Evolutionary conservation across 768 basidiomycete species (phyloP).

Genomic region (Hypholoma fasciculare): DNA sequence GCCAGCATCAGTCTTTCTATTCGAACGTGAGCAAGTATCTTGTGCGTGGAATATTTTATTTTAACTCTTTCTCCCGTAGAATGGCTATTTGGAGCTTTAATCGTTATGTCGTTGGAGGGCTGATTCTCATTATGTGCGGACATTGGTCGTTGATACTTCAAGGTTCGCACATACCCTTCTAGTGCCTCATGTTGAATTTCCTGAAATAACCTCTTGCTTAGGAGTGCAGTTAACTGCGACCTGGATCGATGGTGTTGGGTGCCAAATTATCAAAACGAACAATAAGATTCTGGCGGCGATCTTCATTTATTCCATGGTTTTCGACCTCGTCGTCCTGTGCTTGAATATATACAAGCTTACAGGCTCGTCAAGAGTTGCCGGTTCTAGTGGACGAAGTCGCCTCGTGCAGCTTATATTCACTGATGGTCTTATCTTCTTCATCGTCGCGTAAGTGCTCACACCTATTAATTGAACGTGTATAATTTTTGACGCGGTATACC

Average conservation of each 20-base stretch:
- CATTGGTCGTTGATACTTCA: conserved; percentile 74
- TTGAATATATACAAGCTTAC: conserved; percentile 63
- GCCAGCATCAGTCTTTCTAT: conserved; percentile 64
- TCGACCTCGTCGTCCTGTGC: conserved; percentile 61
- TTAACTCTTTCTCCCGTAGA: conserved; percentile 5
- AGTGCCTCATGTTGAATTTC: not conserved
- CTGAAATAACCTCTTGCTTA: conserved; percentile 18
- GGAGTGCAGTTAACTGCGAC: conserved; percentile 59
- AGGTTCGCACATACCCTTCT: conserved; percentile 30
- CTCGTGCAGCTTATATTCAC: conserved; percentile 66
- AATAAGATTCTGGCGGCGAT: conserved; percentile 66
- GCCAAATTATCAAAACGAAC: conserved; percentile 59
- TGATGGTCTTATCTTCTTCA: conserved; percentile 74
- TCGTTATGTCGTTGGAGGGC: conserved; percentile 45
- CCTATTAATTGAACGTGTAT: not conserved
- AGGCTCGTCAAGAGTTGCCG: not conserved
- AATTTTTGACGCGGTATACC: not conserved
- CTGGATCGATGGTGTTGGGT: conserved; percentile 49
- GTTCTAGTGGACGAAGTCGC: conserved; percentile 33
- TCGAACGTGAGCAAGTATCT: conserved; percentile 43
- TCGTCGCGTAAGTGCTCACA: conserved; percentile 58
- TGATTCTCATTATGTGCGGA: conserved; percentile 60
- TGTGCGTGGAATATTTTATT: not conserved
- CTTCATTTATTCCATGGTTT: conserved; percentile 78
- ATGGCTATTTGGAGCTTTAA: conserved; percentile 70